Base-by-base conservation (phyloP, 257 asterid genomes). In the Parsonsia alboflavescens region DNA sequence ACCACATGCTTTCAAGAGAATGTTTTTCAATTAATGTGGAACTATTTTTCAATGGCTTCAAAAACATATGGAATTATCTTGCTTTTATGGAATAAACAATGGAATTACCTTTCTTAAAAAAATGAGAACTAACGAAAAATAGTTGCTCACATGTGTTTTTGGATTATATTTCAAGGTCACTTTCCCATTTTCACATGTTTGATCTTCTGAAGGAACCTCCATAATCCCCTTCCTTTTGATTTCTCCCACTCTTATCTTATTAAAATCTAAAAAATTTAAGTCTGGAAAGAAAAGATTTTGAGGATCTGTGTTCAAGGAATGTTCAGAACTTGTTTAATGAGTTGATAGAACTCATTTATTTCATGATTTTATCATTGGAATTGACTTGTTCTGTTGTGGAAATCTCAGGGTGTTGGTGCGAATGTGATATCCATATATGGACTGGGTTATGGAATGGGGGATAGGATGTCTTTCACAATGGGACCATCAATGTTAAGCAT, bases 391-490 rank as follows among this genome's bases (percentile, higher is more conserved):
- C 79, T 75, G 15, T 73, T 71, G 71, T 71, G 48, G 46, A 67
- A 70, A 57, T 86, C 46, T 84, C 41, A 75, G 98, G 97, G 86
- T 66, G 92, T 58, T 78, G 61, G 80, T 79, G 68, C 76, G 15
- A 85, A 76, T 59, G 75, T 88, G 77, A 76, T 92, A 77, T 81
- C 87, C 84, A 67, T 92, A 36, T 82, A 86, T 59, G 74, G 75
- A 76, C 87, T 92, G 80, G 85, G 63, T 58, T 80, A 80, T 82
- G 84, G 82, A 75, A 58, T 71, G 62, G 96, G 87, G 79, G 97
- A 94, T 74, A 83, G 86, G 84, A 70, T 81, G 68, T 76, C 77
- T 36, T 78, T 87, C 77, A 85, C 80, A 9, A 72, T 90, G 86
- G 91, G 84, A 78, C 87, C 97, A 71, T 85, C 84, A 62, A 72